A percentile compares a stretch with the other conserved stretches of the same genome.
Conservation (phyloP, 352 stramenopile species). For the Salisapilia sapeloensis region DNA sequence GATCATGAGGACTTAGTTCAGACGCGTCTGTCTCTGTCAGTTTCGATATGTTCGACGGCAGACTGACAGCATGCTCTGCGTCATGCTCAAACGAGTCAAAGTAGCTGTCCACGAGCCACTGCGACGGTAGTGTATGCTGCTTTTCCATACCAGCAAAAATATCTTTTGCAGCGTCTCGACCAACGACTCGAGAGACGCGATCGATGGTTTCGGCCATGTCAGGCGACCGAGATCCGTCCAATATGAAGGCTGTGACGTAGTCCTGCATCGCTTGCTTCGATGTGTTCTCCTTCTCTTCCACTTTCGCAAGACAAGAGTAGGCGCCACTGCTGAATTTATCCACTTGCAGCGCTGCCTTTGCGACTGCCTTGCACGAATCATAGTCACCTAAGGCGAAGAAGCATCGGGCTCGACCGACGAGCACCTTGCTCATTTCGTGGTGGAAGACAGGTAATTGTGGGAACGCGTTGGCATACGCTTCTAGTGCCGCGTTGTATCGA, state of each 20-base stretch:
- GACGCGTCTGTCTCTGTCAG: conserved; percentile 9
- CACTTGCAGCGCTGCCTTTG: conserved; percentile 25
- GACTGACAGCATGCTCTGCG: conserved; percentile 27
- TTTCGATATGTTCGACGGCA: conserved; percentile 54
- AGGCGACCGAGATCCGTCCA: conserved; percentile 54
- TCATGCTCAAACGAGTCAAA: conserved; percentile 77
- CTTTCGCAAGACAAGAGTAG: conserved; percentile 47
- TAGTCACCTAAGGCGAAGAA: conserved; percentile 34
- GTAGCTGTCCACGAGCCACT: conserved; percentile 73
- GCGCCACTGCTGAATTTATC: conserved; percentile 50
- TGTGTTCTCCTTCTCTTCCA: conserved; percentile 30
- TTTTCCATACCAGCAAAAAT: conserved; percentile 56
- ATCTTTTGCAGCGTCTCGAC: conserved; percentile 38
- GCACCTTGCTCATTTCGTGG: conserved; percentile 27
- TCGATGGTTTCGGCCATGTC: conserved; percentile 60
- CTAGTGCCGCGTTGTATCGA: conserved; percentile 32
- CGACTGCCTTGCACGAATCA: conserved; percentile 17
- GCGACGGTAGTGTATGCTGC: conserved; percentile 50
- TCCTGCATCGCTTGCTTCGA: conserved; percentile 63
- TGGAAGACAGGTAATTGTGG: conserved; percentile 46
- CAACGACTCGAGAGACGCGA: conserved; percentile 43
- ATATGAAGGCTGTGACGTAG: conserved; percentile 65
- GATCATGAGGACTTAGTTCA: conserved; percentile 26
- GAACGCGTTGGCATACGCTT: conserved; percentile 38
- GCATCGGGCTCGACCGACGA: conserved; percentile 42